phyloP scores from a whole-genome alignment of 2,329 filamentous ascomycete species.

The Laburnicola sp. region DNA sequence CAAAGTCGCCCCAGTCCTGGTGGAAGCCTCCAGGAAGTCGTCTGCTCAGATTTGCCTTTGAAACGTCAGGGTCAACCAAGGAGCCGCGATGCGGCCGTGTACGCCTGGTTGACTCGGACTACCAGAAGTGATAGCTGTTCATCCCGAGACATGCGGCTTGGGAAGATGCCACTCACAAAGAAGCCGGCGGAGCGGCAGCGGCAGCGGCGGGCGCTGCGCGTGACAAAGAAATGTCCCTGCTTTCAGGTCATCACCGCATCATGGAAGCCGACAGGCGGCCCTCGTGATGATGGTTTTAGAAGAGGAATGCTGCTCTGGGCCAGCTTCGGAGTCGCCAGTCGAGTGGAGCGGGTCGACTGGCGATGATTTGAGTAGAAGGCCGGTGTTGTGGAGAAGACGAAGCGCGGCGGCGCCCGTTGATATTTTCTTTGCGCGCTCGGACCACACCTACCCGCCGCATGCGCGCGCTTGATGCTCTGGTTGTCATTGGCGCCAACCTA shows the following conservation, averaged over 20 bases:
- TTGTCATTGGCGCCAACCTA: conserved; percentile 26
- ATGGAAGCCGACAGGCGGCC: conserved; percentile 63
- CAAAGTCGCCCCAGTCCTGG: not conserved
- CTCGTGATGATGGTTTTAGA: conserved; percentile 85
- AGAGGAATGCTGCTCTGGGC: conserved; percentile 71
- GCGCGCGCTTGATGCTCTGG: conserved; percentile 21
- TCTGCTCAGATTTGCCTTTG: conserved; percentile 43
- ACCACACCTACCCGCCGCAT: conserved; percentile 19
- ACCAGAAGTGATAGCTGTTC: conserved; percentile 44
- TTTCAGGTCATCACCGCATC: conserved; percentile 70
- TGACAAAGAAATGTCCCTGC: conserved; percentile 57
- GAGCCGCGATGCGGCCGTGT: conserved; percentile 36
- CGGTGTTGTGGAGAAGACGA: conserved; percentile 49
- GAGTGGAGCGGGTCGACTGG: conserved; percentile 61
- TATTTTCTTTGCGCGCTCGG: conserved; percentile 26
- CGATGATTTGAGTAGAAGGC: conserved; percentile 78
- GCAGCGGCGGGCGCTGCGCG: conserved; percentile 22
- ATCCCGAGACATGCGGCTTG: conserved; percentile 29
- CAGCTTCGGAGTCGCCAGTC: conserved; percentile 71
- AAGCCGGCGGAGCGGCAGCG: conserved; percentile 13
- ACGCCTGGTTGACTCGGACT: conserved; percentile 45
- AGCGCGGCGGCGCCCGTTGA: conserved; percentile 20
- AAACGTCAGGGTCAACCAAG: conserved; percentile 42
- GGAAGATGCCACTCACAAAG: conserved; percentile 23
- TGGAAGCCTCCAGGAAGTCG: not conserved